Base-by-base conservation (phyloP, 2,329 filamentous ascomycete genomes). In the Ustulina deusta region DNA sequence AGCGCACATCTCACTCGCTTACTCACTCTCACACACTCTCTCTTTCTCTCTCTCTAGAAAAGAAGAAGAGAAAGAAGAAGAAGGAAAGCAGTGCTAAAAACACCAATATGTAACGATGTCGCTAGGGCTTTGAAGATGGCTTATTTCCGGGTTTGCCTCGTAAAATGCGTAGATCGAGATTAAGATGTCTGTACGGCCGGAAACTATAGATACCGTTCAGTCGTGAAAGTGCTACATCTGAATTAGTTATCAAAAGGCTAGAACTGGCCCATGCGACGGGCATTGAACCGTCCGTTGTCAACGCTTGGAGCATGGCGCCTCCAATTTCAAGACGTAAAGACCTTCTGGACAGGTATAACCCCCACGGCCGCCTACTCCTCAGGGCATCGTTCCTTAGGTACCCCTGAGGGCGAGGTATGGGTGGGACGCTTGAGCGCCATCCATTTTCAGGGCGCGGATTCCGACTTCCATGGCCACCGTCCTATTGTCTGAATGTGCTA, bases 301-400 rank as follows among this genome's bases (percentile, higher is more conserved):
- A 42, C 6, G 1, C 15, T 3, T 6, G 17, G 13, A 1, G 25
- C 5, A 11, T 13, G 22, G 0, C 10, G 20, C 25, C 7, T 11
- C 3, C 5, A 22, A 11, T 5, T 9, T 5, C 20, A 40, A 3
- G 22, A 42, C 7, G 36, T n/a, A 22, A 42, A 13, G 22, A 22
- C 36, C 22, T 11, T 22, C 15, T n/a, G n/a, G n/a, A n/a, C n/a
- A n/a, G n/a, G n/a, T n/a, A n/a, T 73, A 70, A 77, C 74, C 72
- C 65, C 71, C 68, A 79, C 71, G 72, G 74, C 75, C 74, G 74
- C 75, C 74, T 79, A 80, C 75, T 79, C 74, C 71, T 75, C 71
- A 78, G 71, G 70, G 78, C 76, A 78, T 81, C 72, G 75, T 77
- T 77, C 78, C 74, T 79, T n/a, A n/a, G n/a, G n/a, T n/a, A n/a